phyloP scores from a whole-genome alignment of 2,329 filamentous ascomycete genomes.

The Iodosphaeria phyllophila region DNA sequence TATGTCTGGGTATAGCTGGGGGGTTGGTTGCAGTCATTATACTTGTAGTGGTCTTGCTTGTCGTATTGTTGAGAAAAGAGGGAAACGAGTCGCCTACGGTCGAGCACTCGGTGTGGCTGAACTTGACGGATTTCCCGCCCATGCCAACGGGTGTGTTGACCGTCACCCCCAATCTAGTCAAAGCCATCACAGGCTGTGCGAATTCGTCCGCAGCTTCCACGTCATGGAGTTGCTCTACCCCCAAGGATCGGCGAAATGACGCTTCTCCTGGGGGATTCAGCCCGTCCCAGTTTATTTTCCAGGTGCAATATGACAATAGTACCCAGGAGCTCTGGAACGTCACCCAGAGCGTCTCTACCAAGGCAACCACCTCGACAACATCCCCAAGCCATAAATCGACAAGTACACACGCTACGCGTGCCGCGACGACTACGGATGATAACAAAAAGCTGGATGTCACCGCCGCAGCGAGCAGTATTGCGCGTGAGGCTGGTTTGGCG shows the following conservation, averaged over 20 bases:
- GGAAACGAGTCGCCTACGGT: too few species aligned
- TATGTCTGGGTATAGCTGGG: constrained; percentile 33
- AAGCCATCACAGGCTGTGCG: constrained; percentile 50
- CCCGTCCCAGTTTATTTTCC: constrained; percentile 62
- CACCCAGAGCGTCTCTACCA: neutral
- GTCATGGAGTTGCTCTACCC: constrained; percentile 73
- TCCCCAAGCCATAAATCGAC: too few species aligned
- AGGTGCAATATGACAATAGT: constrained; percentile 56
- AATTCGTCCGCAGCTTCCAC: constrained; percentile 34
- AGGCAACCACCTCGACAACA: neutral
- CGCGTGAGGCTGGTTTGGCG: constrained; percentile 5
- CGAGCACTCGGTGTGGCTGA: constrained; percentile 57
- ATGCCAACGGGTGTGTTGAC: constrained; percentile 73
- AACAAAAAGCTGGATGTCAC: constrained; percentile 1
- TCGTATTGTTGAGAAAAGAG: constrained; percentile 29
- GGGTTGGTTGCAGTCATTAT: constrained; percentile 36
- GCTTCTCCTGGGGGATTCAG: constrained; percentile 44
- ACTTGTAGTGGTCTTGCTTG: constrained; percentile 36
- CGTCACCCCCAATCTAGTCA: constrained; percentile 49
- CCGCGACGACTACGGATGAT: neutral
- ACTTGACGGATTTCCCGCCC: constrained; percentile 69
- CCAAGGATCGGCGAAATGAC: constrained; percentile 54
- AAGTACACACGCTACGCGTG: too few species aligned
- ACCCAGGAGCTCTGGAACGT: constrained; percentile 29
- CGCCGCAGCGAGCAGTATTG: constrained; percentile 2